Evolutionary conservation across 192 early-diverging fungal species (phyloP), one percentile per base, ranked within the genome.

Genomic region (Backusella luteola): DNA sequence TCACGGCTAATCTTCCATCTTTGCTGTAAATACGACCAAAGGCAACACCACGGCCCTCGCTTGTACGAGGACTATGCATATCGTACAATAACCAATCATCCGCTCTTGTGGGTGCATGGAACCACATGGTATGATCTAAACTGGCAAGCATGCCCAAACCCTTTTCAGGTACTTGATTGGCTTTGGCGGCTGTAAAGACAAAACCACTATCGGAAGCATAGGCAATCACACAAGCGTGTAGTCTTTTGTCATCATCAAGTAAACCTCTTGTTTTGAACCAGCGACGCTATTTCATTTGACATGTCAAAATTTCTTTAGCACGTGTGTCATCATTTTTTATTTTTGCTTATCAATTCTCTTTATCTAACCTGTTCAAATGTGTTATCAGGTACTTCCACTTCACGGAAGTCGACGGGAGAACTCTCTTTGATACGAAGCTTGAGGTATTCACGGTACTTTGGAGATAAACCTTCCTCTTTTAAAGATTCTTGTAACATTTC

Each of bases 41-140:
- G 4, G 86, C 87, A 53, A 98, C 75, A 21, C 93, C 95, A 26
- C 96, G 90, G 12, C 93, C 94, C 44, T 82, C 84, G 9, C 84
- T 84, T 0, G 89, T 87, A 1, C 91, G 83, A 17, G 93, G 89
- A 38, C 90, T 85, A 84, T 95, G 92, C 87, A 94, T 91, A 63
- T 90, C 90, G 77, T 94, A 93, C 35, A 97, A 80, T 21, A 96
- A 82, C 87, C 96, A 98, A 52, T 98, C 94, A 78, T 96, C 95
- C 6, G 94, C 92, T 19, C 92, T 79, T 80, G 94, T 94, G 0
- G 91, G 89, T 72, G 85, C 86, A 77, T 98, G 95, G 87, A 96
- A 98, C 94, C 94, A 98, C 70, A 94, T 89, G 8, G 88, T 84
- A 73, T 92, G 90, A 76, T 92, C 91, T 32, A 94, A 82, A 23